Evolutionary conservation across 208 protist genomes (phyloP), one percentile per base, ranked within the genome.

Genomic region (Trypanosoma boissoni): DNA sequence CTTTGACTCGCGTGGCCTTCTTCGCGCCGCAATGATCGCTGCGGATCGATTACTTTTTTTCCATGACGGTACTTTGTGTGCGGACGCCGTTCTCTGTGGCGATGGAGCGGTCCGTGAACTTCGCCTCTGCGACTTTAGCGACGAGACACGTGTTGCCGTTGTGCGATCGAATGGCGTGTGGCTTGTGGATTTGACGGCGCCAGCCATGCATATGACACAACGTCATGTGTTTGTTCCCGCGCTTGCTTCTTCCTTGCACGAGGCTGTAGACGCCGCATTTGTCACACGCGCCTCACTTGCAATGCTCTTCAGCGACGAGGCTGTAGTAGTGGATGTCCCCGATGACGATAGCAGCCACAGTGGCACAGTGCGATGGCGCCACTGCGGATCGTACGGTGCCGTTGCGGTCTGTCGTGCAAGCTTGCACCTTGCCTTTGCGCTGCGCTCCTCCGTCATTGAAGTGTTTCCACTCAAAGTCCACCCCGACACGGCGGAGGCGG

Each of bases 381-480:
- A 58, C 10, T 75, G 82, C 43, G 80, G 78, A 2, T 74, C 65
- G 27, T 93, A 93, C 65, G 70, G 66, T 26, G 60, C 32, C 55
- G 55, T 91, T n/a, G 64, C 83, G 6, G 83, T 91, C 16, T 90
- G 80, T 52, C 80, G 66, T 20, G 64, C 74, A 37, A 85, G 80
- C 24, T 68, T 75, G 37, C 80, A 87, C 56, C 64, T 91, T 39
- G 82, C 86, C 29, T 74, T 93, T 41, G 58, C 76, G 0, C 41
- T 80, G 10, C 68, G 70, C 3, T 69, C 76, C 41, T 77, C 78
- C 14, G 72, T 63, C 2, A 67, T 91, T 16, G 78, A 82, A 7
- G 78, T 91, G 31, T 93, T 91, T 32, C 72, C 83, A 2, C 62
- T 76, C 34, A 14, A 57, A 54, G 5, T 52, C 9, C 26, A 26